Percentiles rank a stretch among this genome's conserved stretches.
These are phyloP conservation scores for Talaromyces liani DNA, from an alignment of 495 filamentous ascomycete species.

Conservation along the genomic window DNA sequence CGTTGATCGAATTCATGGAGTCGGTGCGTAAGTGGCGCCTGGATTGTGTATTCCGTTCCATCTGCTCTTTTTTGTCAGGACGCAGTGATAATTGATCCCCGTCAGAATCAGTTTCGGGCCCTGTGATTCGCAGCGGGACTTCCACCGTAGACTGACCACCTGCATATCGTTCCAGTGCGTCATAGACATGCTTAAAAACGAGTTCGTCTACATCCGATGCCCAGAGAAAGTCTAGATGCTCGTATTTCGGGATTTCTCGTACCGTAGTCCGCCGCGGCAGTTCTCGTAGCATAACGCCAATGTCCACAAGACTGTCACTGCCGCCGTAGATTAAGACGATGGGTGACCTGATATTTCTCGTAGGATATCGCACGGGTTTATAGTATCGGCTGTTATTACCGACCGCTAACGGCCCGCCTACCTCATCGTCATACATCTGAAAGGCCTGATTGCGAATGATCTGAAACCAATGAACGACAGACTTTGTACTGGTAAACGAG, in stretches of 20 bases:
- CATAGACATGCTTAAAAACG: conserved; percentile 85
- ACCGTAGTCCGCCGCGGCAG: conserved; percentile 77
- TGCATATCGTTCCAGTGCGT: conserved; percentile 65
- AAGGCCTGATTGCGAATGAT: conserved; percentile 93
- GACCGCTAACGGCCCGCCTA: conserved; percentile 55
- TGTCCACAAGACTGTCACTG: conserved; percentile 91
- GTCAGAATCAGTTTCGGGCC: not conserved
- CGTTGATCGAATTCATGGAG: not conserved
- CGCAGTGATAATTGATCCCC: not conserved
- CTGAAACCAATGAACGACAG: conserved; percentile 97
- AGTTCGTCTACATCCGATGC: conserved; percentile 72
- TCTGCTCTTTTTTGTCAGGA: not conserved
- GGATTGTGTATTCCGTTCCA: not conserved
- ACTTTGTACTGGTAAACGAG: conserved; percentile 92
- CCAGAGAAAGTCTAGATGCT: conserved; percentile 98
- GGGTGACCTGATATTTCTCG: conserved; percentile 92
- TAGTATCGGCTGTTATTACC: conserved; percentile 57
- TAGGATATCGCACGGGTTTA: conserved; percentile 94
- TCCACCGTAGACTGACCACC: conserved; percentile 6
- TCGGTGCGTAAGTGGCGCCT: not conserved
- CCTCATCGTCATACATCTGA: conserved; percentile 97
- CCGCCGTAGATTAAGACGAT: conserved; percentile 91
- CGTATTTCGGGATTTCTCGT: conserved; percentile 80
- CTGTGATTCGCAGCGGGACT: not conserved
- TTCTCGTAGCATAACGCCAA: conserved; percentile 82